Base-by-base conservation (phyloP, 2,329 filamentous ascomycete genomes). In the Trichoderma sp. region DNA sequence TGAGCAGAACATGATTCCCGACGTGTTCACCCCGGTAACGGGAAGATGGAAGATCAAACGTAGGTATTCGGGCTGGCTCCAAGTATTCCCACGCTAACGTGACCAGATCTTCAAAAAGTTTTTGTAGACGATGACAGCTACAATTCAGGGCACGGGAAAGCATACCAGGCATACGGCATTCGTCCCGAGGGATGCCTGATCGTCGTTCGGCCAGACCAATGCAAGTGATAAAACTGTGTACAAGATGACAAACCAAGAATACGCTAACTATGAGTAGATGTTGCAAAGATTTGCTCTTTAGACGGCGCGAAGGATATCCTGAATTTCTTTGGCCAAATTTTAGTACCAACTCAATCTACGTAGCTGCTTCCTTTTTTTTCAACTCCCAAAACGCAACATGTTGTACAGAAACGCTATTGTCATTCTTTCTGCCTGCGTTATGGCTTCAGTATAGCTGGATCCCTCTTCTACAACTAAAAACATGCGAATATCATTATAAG, bases 1-100 rank as follows among this genome's bases (percentile, higher is more conserved):
- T 2, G 58, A 61, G 1, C 58, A 49, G 7, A 61, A 11, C 27
- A 49, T 61, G 58, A 61, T 61, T 3, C 58, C 58, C 5, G 27
- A 49, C 2, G 58, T 61, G 24, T 61, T 61, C 19, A 61, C 58
- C 19, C 58, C 40, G 27, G 29, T 21, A 16, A 61, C 58, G 1
- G 58, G 58, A n/a, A 61, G 33, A 33, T 61, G 58, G 58, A 61
- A 61, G 40, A 61, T 61, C 58, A 61, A 61, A 61, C 58, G 58
- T 61, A 3, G 21, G 58, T 16, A 24, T 1, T 14, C n/a, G n/a
- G 19, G n/a, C 35, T 13, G 13, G 33, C 16, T 33, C 31, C n/a
- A n/a, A 8, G 13, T 1, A 1, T 24, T 57, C 21, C 10, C 27
- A 61, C 10, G 27, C 27, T 61, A 31, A 61, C 58, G 21, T 49